Evolutionary conservation across 345 rosid genomes (phyloP).

Genomic region (Leavenworthia alabamica): DNA sequence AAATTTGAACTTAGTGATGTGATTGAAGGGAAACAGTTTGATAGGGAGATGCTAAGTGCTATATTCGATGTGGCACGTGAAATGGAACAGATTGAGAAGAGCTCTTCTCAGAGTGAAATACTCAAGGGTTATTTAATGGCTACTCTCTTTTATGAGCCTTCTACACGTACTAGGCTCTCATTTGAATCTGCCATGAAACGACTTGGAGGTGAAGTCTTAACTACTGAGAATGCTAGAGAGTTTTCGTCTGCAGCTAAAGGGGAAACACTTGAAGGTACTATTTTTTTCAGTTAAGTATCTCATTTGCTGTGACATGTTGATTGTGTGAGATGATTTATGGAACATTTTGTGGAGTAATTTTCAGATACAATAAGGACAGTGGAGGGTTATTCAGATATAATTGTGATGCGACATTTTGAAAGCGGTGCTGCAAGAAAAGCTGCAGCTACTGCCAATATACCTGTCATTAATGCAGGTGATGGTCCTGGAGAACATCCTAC

Average conservation of each 20-base stretch:
- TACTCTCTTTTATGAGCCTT: slow-evolving; percentile 92
- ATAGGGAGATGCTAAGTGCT: slow-evolving; percentile 62
- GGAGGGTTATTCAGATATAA: slow-evolving; percentile 87
- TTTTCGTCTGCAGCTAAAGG: slow-evolving; percentile 97
- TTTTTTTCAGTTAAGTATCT: no score
- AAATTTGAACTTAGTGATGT: slow-evolving; percentile 78
- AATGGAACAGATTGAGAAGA: slow-evolving; percentile 77
- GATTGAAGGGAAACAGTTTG: slow-evolving; percentile 91
- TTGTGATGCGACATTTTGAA: slow-evolving; percentile 95
- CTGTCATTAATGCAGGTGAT: slow-evolving; percentile 93
- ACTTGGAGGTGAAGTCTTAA: slow-evolving; percentile 88
- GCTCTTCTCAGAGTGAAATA: slow-evolving; percentile 63
- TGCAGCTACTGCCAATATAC: slow-evolving; percentile 78
- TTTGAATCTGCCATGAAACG: slow-evolving; percentile 99
- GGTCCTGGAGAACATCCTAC: slow-evolving; percentile 99
- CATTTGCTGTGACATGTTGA: no score
- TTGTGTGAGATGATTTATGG: background rate
- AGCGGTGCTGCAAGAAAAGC: slow-evolving; percentile 95
- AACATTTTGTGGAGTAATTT: slow-evolving; percentile 1
- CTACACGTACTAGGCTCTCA: slow-evolving; percentile 92
- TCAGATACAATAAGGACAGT: slow-evolving; percentile 88
- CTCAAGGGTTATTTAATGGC: slow-evolving; percentile 93
- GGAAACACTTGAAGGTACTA: slow-evolving; percentile 98
- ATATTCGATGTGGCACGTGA: slow-evolving; percentile 76
- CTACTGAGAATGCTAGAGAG: slow-evolving; percentile 91